Evolutionary conservation across 352 stramenopile genomes (phyloP), one percentile per base, ranked within the genome.

Genomic region (Discostella stelligera): DNA sequence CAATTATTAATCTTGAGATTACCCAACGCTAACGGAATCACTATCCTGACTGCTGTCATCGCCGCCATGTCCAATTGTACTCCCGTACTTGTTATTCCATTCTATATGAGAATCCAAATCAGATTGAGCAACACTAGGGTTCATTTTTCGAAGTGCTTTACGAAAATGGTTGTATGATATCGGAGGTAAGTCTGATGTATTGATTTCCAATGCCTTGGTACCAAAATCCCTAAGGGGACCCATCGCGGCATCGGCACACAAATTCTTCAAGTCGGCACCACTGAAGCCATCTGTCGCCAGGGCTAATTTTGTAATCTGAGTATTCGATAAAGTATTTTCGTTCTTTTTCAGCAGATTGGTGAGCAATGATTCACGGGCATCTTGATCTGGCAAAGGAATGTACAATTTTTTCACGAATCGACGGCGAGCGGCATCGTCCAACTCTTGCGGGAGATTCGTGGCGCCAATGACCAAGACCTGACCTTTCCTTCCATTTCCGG

Each of bases 321-420:
- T 83, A 11, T 93, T 79, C 1, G 89, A 90, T 27, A 99, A 71
- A 32, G 82, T 89, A 72, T 98, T 92, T 13, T 88, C 92, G 82
- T 98, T 98, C 67, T 96, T 95, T 49, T 90, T 89, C 20, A 99
- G 90, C 25, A 99, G 84, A 0, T 93, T 93, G 18, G 85, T 90
- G 20, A 99, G 68, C 46, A 99, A 84, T 27, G 80, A 89, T 60
- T 94, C 71, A 27, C 96, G 88, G 66, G 95, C 95, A 30, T 93
- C 84, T 58, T 92, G 82, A 9, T 95, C 95, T 16, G 96, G 96
- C 13, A 99, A 79, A 9, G 96, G 96, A 74, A 99, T 98, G 81
- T 99, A 98, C 21, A 99, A 86, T 39, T 95, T 91, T 82, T 99
- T 99, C 21, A 98, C 96, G 67, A 99, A 98, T 64, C 97, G 94